These are phyloP conservation scores for Nakazawaea ambrosiae DNA, from an alignment of 805 yeast species.

Conservation along the genomic window DNA sequence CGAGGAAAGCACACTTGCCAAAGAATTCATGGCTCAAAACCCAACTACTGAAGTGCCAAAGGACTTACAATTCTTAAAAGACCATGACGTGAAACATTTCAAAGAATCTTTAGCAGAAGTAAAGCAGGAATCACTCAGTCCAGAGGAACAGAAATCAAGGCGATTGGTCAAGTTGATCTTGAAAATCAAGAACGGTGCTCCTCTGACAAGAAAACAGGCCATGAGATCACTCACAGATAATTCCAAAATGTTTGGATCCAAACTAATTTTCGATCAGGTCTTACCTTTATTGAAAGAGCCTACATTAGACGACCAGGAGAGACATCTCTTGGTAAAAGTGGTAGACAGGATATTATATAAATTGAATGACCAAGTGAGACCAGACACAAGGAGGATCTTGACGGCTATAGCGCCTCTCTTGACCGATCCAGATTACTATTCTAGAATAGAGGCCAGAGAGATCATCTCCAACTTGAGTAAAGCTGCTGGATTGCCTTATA, in stretches of 20 bases:
- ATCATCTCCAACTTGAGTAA: conserved; percentile 66
- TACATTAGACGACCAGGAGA: conserved; percentile 69
- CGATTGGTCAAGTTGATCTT: conserved; percentile 58
- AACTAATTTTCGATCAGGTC: conserved; percentile 58
- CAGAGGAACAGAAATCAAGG: conserved; percentile 52
- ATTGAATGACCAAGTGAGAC: conserved; percentile 58
- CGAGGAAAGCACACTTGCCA: conserved; percentile 30
- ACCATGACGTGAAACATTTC: conserved; percentile 66
- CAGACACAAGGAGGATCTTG: conserved; percentile 66
- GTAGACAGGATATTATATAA: conserved; percentile 61
- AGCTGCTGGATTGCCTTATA: conserved; percentile 75
- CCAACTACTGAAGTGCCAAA: conserved; percentile 47
- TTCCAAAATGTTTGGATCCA: conserved; percentile 63
- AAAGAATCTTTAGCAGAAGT: conserved; percentile 37
- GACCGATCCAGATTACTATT: conserved; percentile 69
- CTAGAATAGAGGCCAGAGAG: conserved; percentile 75
- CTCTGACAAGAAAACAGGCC: conserved; percentile 59
- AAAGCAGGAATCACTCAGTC: conserved; percentile 28
- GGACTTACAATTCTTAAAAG: conserved; percentile 63
- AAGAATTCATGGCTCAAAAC: conserved; percentile 23
- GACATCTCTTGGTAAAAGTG: conserved; percentile 75
- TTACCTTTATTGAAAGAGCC: conserved; percentile 72
- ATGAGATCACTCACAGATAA: conserved; percentile 58
- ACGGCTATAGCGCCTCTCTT: conserved; percentile 73
- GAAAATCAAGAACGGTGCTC: conserved; percentile 73